Evolutionary conservation across 2,329 filamentous ascomycete species (phyloP), one percentile per base, ranked within the genome.

Genomic region (Diplodia seriata): DNA sequence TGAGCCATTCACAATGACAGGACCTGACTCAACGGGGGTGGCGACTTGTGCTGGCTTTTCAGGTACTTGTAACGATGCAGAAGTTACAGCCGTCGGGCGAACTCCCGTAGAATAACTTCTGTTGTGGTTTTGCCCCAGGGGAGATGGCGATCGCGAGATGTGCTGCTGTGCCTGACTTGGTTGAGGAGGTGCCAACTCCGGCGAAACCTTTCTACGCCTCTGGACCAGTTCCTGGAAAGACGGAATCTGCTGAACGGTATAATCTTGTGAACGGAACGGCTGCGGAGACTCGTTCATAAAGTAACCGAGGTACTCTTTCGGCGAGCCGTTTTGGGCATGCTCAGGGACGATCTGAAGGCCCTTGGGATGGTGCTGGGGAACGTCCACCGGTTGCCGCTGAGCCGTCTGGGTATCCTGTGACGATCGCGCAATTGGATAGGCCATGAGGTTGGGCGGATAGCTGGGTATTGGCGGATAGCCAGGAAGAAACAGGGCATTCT

Each of bases 241-340:
- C 6, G 78, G 78, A 59, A 79, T 79, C 43, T 72, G 73, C 23
- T 72, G 70, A 18, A 79, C 77, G 36, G 71, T 72, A 55, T 79
- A 79, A 8, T 78, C 76, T 56, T 77, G 77, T 23, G 64, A 31
- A 11, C 57, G 56, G n/a, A 63, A 64, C 5, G 72, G 69, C 56
- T 76, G 75, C 57, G 79, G 76, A 55, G 82, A 81, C 31, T 83
- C 81, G 12, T 78, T 79, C 54, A 84, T 76, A 68, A 81, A 83
- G 71, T 85, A 85, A 3, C 83, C 83, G 14, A 83, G 76, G 70
- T 84, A 85, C 69, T 85, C 83, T 71, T 84, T 84, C 1, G 82
- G 81, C 59, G 80, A 78, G 12, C 77, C 77, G 65, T 75, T 76
- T 15, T 78, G 66, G 12, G 38, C 43, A 36, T 50, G 49, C 31